phyloP scores from a whole-genome alignment of 257 asterid genomes.

The Salvia rosmarinus region DNA sequence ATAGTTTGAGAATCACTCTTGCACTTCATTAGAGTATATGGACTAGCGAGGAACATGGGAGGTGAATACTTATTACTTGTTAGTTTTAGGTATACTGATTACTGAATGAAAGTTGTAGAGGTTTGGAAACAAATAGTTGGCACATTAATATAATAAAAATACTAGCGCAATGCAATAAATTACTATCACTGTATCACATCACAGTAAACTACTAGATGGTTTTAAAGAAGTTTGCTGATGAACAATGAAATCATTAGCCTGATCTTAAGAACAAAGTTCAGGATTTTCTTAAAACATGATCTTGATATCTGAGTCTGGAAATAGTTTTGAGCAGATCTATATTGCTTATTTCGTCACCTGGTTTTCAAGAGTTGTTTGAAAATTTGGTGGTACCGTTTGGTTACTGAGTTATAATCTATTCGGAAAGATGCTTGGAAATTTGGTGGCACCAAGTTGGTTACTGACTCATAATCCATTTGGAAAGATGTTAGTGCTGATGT shows the following conservation, averaged over 20 bases:
- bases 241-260: slow-evolving; percentile 3
- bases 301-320: neutral
- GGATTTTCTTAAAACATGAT: neutral
- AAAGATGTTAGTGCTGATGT: neutral
- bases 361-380: slow-evolving; percentile 1
- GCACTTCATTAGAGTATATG: neutral
- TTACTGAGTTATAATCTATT: neutral
- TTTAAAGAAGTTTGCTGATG: neutral
- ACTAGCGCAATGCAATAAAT: too few relatives aligned
- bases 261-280: neutral
- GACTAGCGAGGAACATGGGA: neutral
- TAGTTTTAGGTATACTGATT: neutral
- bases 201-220: neutral
- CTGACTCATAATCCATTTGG: slow-evolving; percentile 5
- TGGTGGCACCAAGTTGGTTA: neutral
- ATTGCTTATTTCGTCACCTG: neutral
- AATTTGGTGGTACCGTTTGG: slow-evolving; percentile 14
- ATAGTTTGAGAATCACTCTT: neutral
- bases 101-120: slow-evolving; percentile 3
- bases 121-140: slow-evolving; percentile 7
- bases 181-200: slow-evolving; percentile 9
- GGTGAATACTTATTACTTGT: neutral
- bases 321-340: neutral
- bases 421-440: slow-evolving; percentile 18
- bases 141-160: neutral